A percentile compares a stretch with the other conserved stretches of the same genome.
Conservation (phyloP, 2,329 filamentous ascomycete species). For the Cladophialophora chaetospira region DNA sequence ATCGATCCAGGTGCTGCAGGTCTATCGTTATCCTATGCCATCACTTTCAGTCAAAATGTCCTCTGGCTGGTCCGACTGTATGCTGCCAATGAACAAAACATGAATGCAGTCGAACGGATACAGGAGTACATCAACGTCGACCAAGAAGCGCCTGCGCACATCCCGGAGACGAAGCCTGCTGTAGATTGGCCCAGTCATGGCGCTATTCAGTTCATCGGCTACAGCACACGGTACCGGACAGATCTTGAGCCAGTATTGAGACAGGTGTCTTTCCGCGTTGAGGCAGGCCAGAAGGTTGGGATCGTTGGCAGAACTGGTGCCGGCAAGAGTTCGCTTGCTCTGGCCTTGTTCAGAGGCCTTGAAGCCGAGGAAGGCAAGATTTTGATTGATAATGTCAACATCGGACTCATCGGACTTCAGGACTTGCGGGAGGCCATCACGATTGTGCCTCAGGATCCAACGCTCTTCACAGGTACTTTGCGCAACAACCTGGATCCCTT, state of each 20-base stretch:
- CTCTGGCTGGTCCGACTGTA: conserved; percentile 95
- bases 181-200: conserved; percentile 83
- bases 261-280: conserved; percentile 81
- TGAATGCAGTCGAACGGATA: conserved; percentile 97
- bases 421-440: conserved; percentile 92
- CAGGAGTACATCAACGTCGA: conserved; percentile 97
- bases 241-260: conserved; percentile 87
- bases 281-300: conserved; percentile 86
- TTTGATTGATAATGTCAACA: conserved; percentile 86
- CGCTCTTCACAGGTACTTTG: conserved; percentile 36
- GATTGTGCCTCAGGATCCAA: conserved; percentile 90
- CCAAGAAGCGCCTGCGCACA: conserved; percentile 79
- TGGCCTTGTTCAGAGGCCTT: conserved; percentile 89
- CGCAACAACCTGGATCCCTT: conserved; percentile 84
- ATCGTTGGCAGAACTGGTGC: conserved; percentile 95
- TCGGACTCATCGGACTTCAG: conserved; percentile 85
- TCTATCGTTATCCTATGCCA: conserved; percentile 90
- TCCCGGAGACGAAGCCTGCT: conserved; percentile 76
- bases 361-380: conserved; percentile 91
- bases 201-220: conserved; percentile 81
- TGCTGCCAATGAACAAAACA: conserved; percentile 95
- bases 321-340: conserved; percentile 90
- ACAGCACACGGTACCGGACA: conserved; percentile 83
- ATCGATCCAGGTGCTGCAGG: conserved; percentile 91
- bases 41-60: conserved; percentile 95